These are phyloP conservation scores for Uronychia setigera DNA, from an alignment of 73 alveolate species.

Conservation along the genomic window DNA sequence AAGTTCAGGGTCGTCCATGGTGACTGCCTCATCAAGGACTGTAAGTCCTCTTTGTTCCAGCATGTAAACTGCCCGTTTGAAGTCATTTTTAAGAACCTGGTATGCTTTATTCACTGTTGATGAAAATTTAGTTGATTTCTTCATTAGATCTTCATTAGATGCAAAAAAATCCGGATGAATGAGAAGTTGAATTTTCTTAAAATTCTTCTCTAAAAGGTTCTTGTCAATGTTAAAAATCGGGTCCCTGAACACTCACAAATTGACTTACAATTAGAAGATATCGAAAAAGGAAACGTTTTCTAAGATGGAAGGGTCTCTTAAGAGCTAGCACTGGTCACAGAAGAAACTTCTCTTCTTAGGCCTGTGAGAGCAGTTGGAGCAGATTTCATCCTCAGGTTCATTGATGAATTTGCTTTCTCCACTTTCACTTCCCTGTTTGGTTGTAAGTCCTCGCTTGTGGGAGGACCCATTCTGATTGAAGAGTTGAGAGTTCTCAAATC, in stretches of 20 bases:
- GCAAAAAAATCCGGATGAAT: conserved; percentile 17
- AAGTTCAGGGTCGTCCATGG: background rate
- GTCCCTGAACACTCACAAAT: too few relatives aligned
- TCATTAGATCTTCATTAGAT: background rate
- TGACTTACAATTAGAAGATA: background rate
- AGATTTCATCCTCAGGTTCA: background rate
- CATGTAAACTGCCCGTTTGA: conserved; percentile 21
- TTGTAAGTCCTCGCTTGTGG: background rate
- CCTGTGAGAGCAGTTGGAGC: background rate
- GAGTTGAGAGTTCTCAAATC: too few relatives aligned
- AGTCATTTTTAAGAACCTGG: conserved; percentile 7
- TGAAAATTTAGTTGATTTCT: conserved; percentile 3
- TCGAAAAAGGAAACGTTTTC: conserved; percentile 8
- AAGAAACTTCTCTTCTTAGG: conserved; percentile 10
- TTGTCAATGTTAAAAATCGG: conserved; percentile 9
- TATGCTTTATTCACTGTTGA: conserved; percentile 14
- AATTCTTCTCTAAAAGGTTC: background rate
- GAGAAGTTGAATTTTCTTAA: background rate
- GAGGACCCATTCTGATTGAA: too few relatives aligned
- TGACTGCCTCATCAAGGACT: background rate
- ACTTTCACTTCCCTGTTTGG: background rate
- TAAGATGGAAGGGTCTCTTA: conserved; percentile 12
- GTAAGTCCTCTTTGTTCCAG: conserved; percentile 3
- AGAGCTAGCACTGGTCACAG: conserved; percentile 18
- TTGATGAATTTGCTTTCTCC: background rate